Base-by-base conservation (phyloP, 176 grass and related monocot species). In the Oryza longistaminata region DNA sequence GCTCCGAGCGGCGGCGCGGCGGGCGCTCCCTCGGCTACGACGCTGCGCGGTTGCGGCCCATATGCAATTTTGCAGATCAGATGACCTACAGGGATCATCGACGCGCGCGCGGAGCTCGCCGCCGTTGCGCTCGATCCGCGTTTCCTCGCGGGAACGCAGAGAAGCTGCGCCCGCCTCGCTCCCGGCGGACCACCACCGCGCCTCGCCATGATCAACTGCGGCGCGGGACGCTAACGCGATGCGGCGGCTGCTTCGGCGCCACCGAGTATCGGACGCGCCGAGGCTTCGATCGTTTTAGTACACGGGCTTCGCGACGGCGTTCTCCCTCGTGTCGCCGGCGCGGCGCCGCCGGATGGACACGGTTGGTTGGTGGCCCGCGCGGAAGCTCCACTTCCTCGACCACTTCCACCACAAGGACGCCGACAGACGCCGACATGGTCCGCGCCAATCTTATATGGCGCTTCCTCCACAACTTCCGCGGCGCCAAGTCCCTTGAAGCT, bases 281-380 rank as follows among this genome's bases (percentile, higher is more conserved):
- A 65, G 25, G 81, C 40, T 83, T 7, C 70, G 40, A 43, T 29
- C 21, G 3, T 74, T 83, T 26, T 65, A 40, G 0, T 83, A 83
- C 55, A 34, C 13, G 40, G 70, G 81, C 2, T 7, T 14, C 6
- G 6, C 29, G 6, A 26, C 58, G 6, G 25, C 1, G 0, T 1
- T 74, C 39, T 22, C 6, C 0, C 39, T 83, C 1, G 6, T 0
- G 13, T 83, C 37, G 37, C 37, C 37, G 35, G 37, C 37, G 80
- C 44, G 11, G 1, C 27, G 27, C 27, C 27, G 27, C 33, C 33
- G 33, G 33, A 34, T 34, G 33, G 33, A 34, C 33, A 34, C 1
- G 27, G 27, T n/a, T n/a, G n/a, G n/a, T n/a, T 44, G 65, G 55
- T 34, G 33, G 33, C 2, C 25, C 24, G 15, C 11, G 55, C 29